Evolutionary conservation across 345 rosid species (phyloP).

Genomic region (Rubroshorea leprosula): DNA sequence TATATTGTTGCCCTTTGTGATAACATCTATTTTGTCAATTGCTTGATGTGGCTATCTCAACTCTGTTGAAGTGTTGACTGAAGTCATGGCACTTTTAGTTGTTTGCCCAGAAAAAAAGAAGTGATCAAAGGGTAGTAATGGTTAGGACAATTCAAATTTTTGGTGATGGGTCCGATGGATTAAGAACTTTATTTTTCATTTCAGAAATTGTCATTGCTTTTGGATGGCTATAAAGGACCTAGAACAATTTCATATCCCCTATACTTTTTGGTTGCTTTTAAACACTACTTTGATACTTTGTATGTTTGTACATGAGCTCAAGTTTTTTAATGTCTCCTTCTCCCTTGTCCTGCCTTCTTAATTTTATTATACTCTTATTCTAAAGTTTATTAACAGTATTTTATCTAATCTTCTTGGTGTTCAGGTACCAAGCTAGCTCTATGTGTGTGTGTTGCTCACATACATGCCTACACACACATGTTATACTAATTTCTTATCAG

Average conservation of each 20-base stretch:
- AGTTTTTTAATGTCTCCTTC: no score
- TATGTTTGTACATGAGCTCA: no score
- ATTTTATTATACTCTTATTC: no score
- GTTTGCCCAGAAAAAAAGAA: neutral
- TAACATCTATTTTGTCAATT: no score
- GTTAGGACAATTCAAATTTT: neutral
- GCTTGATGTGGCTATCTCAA: neutral
- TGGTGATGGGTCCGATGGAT: neutral
- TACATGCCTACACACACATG: neutral
- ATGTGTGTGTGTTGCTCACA: no score
- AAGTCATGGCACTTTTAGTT: constrained; percentile 1
- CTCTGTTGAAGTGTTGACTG: neutral
- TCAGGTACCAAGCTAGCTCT: no score
- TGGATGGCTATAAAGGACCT: neutral
- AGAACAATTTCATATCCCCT: neutral
- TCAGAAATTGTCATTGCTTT: neutral
- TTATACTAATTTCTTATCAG: no score
- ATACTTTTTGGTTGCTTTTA: no score
- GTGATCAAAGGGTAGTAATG: neutral
- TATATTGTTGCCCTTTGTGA: neutral
- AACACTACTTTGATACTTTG: no score
- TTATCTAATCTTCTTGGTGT: no score
- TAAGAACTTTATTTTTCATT: neutral
- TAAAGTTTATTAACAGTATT: no score
- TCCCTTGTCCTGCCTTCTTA: no score